These are phyloP conservation scores for Thymus quinquecostatus DNA, from an alignment of 257 asterid genomes.

Conservation along the genomic window DNA sequence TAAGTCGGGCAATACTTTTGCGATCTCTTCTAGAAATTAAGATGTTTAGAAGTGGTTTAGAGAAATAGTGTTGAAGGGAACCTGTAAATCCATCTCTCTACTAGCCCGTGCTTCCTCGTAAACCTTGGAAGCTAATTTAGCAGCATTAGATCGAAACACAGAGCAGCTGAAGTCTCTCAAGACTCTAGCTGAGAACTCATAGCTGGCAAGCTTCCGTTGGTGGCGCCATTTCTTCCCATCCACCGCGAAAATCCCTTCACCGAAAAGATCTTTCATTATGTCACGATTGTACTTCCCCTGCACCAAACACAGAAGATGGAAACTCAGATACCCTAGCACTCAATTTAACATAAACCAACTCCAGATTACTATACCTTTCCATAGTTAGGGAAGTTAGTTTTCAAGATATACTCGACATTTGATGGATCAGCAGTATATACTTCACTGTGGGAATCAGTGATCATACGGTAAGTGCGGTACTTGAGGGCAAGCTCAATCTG, in stretches of 20 bases:
- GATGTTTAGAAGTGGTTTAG: background rate
- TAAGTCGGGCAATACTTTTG: background rate
- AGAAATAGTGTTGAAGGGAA: slow-evolving; percentile 7
- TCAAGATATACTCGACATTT: slow-evolving; percentile 43
- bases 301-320: slow-evolving; percentile 1
- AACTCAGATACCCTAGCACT: background rate
- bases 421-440: slow-evolving; percentile 45
- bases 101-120: slow-evolving; percentile 32
- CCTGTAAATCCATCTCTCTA: slow-evolving; percentile 44
- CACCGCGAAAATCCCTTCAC: slow-evolving; percentile 52
- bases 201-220: slow-evolving; percentile 51
- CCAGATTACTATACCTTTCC: slow-evolving; percentile 42
- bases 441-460: slow-evolving; percentile 38
- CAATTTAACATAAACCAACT: background rate
- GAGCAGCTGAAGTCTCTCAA: slow-evolving; percentile 48
- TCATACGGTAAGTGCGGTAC: slow-evolving; percentile 41
- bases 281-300: slow-evolving; percentile 40
- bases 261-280: slow-evolving; percentile 49
- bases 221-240: slow-evolving; percentile 53
- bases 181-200: slow-evolving; percentile 49
- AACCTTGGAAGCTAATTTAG: slow-evolving; percentile 38
- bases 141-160: slow-evolving; percentile 44
- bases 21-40: background rate
- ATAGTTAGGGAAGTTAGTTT: slow-evolving; percentile 45
- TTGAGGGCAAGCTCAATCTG: slow-evolving; percentile 40